These are phyloP conservation scores for Tuber umbilicatum DNA, from an alignment of 495 filamentous ascomycete species.

Conservation along the genomic window DNA sequence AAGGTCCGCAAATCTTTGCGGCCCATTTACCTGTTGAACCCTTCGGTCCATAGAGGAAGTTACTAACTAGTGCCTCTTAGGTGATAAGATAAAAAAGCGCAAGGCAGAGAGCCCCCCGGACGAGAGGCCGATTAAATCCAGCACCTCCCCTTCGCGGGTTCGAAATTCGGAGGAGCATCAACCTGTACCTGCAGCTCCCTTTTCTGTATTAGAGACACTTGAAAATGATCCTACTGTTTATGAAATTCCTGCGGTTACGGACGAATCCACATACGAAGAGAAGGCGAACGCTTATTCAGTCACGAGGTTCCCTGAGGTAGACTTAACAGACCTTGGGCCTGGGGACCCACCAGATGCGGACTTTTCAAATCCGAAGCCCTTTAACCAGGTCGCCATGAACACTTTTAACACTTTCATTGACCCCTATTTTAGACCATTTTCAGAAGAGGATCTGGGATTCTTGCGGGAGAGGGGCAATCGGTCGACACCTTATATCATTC, in stretches of 20 bases:
- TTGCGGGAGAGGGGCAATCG: constrained; percentile 85
- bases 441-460: constrained; percentile 92
- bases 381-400: constrained; percentile 82
- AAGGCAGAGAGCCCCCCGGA: constrained; percentile 47
- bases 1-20: constrained; percentile 39
- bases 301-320: constrained; percentile 67
- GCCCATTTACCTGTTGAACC: constrained; percentile 6
- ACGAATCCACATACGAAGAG: constrained; percentile 71
- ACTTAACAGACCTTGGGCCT: constrained; percentile 76
- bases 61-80: constrained; percentile 8
- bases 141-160: constrained; percentile 57
- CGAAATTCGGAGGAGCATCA: constrained; percentile 57
- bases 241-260: constrained; percentile 68
- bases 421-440: constrained; percentile 80
- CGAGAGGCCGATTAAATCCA: constrained; percentile 50
- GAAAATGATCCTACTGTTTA: constrained; percentile 93
- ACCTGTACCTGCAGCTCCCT: constrained; percentile 70
- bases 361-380: constrained; percentile 87
- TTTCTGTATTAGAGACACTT: constrained; percentile 66
- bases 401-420: constrained; percentile 86
- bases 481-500: constrained; percentile 72
- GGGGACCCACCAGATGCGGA: constrained; percentile 87
- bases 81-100: constrained; percentile 46
- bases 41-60: constrained; percentile 32
- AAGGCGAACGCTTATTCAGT: constrained; percentile 83